phyloP scores from a whole-genome alignment of 306 rosid species.

The Parietaria judaica region DNA sequence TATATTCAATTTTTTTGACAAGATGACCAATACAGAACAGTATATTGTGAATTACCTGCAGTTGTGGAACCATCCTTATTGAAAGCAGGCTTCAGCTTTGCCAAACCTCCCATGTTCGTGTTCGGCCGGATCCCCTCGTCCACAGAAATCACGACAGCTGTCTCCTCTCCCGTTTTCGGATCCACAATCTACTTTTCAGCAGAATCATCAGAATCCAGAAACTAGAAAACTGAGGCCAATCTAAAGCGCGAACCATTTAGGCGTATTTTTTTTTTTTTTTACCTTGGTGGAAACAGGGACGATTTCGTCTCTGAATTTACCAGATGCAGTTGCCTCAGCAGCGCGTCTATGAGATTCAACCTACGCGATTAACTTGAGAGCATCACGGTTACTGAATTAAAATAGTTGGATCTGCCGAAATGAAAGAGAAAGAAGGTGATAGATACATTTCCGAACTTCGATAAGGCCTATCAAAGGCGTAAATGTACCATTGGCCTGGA shows the following conservation, averaged over 20 bases:
- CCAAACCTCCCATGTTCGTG: slow-evolving; percentile 49
- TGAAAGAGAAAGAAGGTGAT: background rate
- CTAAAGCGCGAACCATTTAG: slow-evolving; percentile 8
- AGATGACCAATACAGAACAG: too few relatives aligned
- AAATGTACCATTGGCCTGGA: too few relatives aligned
- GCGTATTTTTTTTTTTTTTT: slow-evolving; percentile 10
- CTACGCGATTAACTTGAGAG: slow-evolving; percentile 22
- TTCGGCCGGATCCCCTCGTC: slow-evolving; percentile 82
- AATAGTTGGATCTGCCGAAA: background rate
- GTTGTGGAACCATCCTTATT: slow-evolving; percentile 71
- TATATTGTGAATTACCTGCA: slow-evolving; percentile 42
- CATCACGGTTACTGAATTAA: background rate
- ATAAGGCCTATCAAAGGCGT: too few relatives aligned
- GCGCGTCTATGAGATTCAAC: slow-evolving; percentile 88
- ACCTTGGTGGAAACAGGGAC: slow-evolving; percentile 81
- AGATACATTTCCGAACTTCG: too few relatives aligned
- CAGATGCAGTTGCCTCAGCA: slow-evolving; percentile 67
- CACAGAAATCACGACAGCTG: slow-evolving; percentile 48
- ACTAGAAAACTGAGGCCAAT: slow-evolving; percentile 6
- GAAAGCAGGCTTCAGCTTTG: slow-evolving; percentile 83
- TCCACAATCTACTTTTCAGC: slow-evolving; percentile 47
- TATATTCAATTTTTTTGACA: too few relatives aligned
- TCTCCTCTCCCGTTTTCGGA: slow-evolving; percentile 76
- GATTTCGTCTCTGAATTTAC: slow-evolving; percentile 89
- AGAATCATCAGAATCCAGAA: slow-evolving; percentile 16